Evolutionary conservation across 2,329 filamentous ascomycete genomes (phyloP), one percentile per base, ranked within the genome.

Genomic region (Cladosporium oxysporum): DNA sequence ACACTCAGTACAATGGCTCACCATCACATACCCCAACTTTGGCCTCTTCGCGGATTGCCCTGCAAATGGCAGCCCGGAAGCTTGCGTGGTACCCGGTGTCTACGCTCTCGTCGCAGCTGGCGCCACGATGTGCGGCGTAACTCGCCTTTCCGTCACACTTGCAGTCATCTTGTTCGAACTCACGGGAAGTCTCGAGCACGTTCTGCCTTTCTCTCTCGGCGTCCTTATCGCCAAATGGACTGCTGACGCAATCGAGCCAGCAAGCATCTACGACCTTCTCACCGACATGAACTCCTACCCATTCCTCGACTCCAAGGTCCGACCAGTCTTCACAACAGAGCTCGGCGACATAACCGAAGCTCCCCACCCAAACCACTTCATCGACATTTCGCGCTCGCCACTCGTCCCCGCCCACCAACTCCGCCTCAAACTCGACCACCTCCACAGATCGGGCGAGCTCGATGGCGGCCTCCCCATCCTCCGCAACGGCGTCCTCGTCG

Each of bases 171-270:
- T 98, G 0, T 98, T 99, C 72, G 95, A 99, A 77, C 83, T 99
- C 41, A 99, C 95, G 0, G 95, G 95, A 64, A 97, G 92, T 76
- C 83, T 98, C 58, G 92, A 98, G 76, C 96, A 98, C 73, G 95
- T 99, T 3, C 82, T 99, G 12, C 95, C 95, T 0, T 98, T 98
- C 77, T 97, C 93, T 0, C 82, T 99, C 10, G 90, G 92, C 0
- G 92, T 99, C 37, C 83, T 98, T 4, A 93, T 96, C 31, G 89
- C 94, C n/a, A 99, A 99, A 80, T 99, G 95, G 95, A 97, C 93
- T 0, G 93, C 95, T 0, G 95, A 98, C 79, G 93, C 93, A 3
- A 87, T 99, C 61, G 95, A 99, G 78, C 95, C 94, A 18, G 85
- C 92, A 62, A 97, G 92, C 77, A 97, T 99, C 68, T 98, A 97